Base-by-base conservation (phyloP, 148 eudicot species). In the Silene latifolia region DNA sequence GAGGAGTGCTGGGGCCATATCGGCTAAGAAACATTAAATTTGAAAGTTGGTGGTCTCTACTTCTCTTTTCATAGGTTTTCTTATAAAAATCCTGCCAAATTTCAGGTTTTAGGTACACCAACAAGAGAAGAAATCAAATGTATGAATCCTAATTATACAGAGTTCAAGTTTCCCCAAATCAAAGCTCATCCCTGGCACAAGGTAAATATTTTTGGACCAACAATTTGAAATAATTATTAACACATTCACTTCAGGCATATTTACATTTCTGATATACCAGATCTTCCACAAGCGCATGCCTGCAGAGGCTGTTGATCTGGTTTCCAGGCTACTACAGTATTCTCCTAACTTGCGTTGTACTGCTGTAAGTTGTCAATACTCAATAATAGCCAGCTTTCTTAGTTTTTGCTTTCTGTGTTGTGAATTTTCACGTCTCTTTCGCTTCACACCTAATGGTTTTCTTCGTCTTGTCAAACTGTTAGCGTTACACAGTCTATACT, bases 101-200 rank as follows among this genome's bases (percentile, higher is more conserved):
- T 19, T 48, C 71, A 94, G 97, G 91, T 94, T 54, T 82, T 94
- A 83, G 98, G 98, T 51, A 92, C 98, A 69, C 98, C 98, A 68
- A 94, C 98, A 35, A 90, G 98, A 78, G 98, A 94, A 79, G 98
- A 94, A 80, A 89, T 92, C 46, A 92, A 92, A 78, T 94, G 98
- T 81, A 94, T 94, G 97, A 91, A 94, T 77, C 98, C 97, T 63
- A 91, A 94, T 77, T 94, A 94, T 80, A 94, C 97, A 0, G 98
- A 94, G 80, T 92, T 90, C 70, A 94, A 92, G 72, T 94, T 94
- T 64, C 98, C 98, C 35, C 98, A 94, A 76, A 94, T 94, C 19
- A 94, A 94, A 83, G 92, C 97, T 67, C 98, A 94, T 78, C 98
- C 98, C 21, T 94, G 98, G 97, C 97, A 92, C 84, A 94, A 94